Percentiles rank a stretch among this genome's conserved stretches.
Conservation (phyloP, 352 stramenopile genomes). For the Phytophthora rubi region DNA sequence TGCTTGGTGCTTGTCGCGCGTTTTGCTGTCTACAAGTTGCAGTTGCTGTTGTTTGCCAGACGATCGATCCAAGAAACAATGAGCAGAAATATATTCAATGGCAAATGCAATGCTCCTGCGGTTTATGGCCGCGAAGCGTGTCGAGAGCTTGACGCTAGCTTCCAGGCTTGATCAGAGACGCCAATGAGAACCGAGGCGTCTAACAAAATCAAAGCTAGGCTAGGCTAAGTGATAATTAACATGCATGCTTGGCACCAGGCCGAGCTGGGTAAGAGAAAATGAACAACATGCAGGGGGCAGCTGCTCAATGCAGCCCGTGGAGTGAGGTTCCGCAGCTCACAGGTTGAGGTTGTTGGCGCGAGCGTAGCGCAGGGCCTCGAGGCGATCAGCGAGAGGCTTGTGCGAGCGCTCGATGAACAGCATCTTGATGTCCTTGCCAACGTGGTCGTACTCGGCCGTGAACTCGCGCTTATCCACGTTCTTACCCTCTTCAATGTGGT, state of each 20-base stretch:
- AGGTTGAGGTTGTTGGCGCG: conserved; percentile 27
- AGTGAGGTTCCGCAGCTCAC: not conserved
- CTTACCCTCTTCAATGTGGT: conserved; percentile 46
- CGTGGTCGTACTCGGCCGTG: conserved; percentile 41
- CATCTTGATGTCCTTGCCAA: conserved; percentile 47
- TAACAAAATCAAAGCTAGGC: not conserved
- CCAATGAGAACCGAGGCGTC: not conserved
- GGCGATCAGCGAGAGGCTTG: conserved; percentile 42
- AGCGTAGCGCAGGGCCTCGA: conserved; percentile 38
- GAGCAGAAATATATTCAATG: not conserved
- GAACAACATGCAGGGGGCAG: conserved; percentile 20
- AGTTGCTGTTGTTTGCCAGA: not conserved
- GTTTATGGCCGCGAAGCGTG: not conserved
- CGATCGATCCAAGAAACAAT: not conserved
- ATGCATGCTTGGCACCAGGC: conserved; percentile 14
- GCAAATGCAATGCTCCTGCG: not conserved
- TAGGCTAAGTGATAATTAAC: conserved; percentile 28
- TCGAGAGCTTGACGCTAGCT: conserved; percentile 15
- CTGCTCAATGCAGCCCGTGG: not conserved
- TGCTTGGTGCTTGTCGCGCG: too few relatives aligned
- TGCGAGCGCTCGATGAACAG: conserved; percentile 51
- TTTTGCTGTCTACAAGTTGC: not conserved
- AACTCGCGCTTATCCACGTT: conserved; percentile 45
- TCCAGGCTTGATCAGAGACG: conserved; percentile 16
- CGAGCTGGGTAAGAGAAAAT: conserved; percentile 3